Percentiles rank a stretch among this genome's conserved stretches.
Evolutionary conservation across 139 green algal genomes (phyloP).

Genomic region (Trebouxia sp.): DNA sequence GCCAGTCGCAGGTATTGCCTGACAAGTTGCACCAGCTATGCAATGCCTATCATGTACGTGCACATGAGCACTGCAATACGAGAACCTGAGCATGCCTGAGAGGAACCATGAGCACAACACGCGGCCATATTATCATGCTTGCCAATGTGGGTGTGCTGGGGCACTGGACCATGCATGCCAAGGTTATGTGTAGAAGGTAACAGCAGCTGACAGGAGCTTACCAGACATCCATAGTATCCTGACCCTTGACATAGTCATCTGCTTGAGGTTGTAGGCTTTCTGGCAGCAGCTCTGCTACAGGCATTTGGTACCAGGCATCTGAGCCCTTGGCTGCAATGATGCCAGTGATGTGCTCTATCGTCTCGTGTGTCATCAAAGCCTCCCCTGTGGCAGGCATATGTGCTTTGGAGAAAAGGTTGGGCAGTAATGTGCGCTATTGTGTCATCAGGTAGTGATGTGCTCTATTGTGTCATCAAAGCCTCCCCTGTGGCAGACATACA

Average conservation of each 20-base stretch:
- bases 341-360: slow-evolving; percentile 77
- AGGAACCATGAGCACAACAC: too few species aligned
- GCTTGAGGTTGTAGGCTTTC: slow-evolving; percentile 58
- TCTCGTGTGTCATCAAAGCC: slow-evolving; percentile 89
- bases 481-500: too few species aligned
- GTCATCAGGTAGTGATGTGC: too few species aligned
- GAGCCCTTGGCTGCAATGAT: slow-evolving; percentile 76
- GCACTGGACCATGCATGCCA: background rate
- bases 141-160: background rate
- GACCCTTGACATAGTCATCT: slow-evolving; percentile 67
- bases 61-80: too few species aligned
- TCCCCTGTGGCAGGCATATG: slow-evolving; percentile 74
- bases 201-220: background rate
- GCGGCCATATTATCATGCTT: background rate
- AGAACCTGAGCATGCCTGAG: too few species aligned
- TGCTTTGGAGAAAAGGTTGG: too few species aligned
- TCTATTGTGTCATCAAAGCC: too few species aligned
- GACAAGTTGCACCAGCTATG: background rate
- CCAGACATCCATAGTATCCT: slow-evolving; percentile 99
- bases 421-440: too few species aligned
- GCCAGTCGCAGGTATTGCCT: background rate
- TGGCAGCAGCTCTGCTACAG: slow-evolving; percentile 89
- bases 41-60: too few species aligned
- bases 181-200: too few species aligned
- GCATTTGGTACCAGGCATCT: slow-evolving; percentile 85